Evolutionary conservation across 257 asterid species (phyloP).

Genomic region (Gentiana dahurica): DNA sequence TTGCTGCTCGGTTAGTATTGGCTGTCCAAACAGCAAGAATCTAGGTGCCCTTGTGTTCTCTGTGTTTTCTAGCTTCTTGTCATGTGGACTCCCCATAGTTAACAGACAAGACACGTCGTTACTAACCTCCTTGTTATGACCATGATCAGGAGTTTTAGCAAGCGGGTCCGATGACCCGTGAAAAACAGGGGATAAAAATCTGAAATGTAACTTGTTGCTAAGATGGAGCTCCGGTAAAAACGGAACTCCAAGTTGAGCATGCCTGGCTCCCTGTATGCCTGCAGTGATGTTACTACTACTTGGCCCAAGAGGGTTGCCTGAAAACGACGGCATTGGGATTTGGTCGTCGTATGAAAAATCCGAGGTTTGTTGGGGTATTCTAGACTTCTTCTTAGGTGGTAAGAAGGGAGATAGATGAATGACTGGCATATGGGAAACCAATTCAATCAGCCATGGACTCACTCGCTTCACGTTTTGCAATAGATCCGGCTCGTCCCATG

Average conservation of each 20-base stretch:
- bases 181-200: constrained; percentile 45
- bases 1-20: constrained; percentile 95
- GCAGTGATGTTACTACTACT: constrained; percentile 77
- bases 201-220: constrained; percentile 69
- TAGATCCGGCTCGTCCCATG: constrained; percentile 93
- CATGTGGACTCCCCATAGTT: constrained; percentile 53
- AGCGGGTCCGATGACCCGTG: constrained; percentile 34
- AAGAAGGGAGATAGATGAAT: constrained; percentile 68
- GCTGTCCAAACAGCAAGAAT: constrained; percentile 85
- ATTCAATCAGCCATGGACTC: constrained; percentile 91
- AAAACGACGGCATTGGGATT: constrained; percentile 64
- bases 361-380: constrained; percentile 36
- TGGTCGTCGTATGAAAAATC: constrained; percentile 60
- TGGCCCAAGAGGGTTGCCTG: constrained; percentile 68
- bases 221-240: constrained; percentile 58
- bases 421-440: constrained; percentile 65
- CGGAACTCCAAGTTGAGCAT: constrained; percentile 82
- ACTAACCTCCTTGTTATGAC: constrained; percentile 23
- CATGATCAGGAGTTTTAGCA: constrained; percentile 31
- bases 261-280: constrained; percentile 99
- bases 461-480: constrained; percentile 80
- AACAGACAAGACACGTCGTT: constrained; percentile 67
- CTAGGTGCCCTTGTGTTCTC: constrained; percentile 38
- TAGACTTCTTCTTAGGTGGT: constrained; percentile 61
- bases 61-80: constrained; percentile 20